phyloP scores from a whole-genome alignment of 176 grass and related monocot genomes.

The Canna indica region DNA sequence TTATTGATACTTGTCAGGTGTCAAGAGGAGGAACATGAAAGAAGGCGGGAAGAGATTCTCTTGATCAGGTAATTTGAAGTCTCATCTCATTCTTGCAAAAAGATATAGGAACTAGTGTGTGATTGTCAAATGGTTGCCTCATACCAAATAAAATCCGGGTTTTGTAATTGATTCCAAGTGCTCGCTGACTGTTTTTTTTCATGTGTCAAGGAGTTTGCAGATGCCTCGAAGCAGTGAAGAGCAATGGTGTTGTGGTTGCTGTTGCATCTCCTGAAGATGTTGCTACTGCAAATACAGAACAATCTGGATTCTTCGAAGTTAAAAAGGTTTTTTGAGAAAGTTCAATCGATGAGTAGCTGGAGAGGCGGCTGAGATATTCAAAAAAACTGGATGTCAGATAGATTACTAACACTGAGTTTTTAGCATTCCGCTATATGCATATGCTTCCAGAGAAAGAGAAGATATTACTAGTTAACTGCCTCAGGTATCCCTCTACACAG shows the following conservation, averaged over 20 bases:
- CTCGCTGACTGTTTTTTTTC: slow-evolving; percentile 9
- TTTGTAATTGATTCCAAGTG: background rate
- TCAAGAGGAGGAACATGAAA: slow-evolving; percentile 77
- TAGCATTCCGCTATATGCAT: background rate
- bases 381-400: background rate
- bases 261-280: slow-evolving; percentile 80
- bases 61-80: slow-evolving; percentile 48
- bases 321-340: slow-evolving; percentile 65
- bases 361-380: background rate
- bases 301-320: slow-evolving; percentile 38
- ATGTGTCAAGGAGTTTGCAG: slow-evolving; percentile 78
- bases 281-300: slow-evolving; percentile 53
- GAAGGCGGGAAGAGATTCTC: slow-evolving; percentile 84
- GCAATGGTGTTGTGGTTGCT: slow-evolving; percentile 65
- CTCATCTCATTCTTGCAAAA: too few species aligned
- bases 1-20: slow-evolving; percentile 73
- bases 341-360: background rate
- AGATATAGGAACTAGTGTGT: too few species aligned
- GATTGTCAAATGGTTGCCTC: too few species aligned
- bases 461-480: background rate
- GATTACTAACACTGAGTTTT: background rate
- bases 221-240: slow-evolving; percentile 75
- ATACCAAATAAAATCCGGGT: background rate
- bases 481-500: background rate
- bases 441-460: background rate